A percentile compares a stretch with the other conserved stretches of the same genome.
Conservation (phyloP, 2,329 filamentous ascomycete species). For the Penicillium capsulatum region DNA sequence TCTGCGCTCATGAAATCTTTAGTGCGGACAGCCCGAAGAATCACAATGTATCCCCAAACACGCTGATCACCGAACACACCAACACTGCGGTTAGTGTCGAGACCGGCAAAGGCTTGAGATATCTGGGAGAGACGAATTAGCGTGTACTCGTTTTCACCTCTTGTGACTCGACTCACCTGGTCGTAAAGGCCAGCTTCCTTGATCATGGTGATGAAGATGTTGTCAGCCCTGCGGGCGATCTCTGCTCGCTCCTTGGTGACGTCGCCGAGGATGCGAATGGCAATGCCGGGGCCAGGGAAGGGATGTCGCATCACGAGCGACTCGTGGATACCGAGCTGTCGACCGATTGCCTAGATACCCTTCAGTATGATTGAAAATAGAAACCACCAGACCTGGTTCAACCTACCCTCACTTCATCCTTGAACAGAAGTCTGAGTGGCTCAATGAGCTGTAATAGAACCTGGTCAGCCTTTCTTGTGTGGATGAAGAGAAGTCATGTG, state of each 20-base stretch:
- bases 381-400: background rate
- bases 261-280: slow-evolving; percentile 76
- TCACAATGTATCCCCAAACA: slow-evolving; percentile 46
- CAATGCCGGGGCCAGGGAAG: slow-evolving; percentile 66
- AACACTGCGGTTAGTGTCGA: slow-evolving; percentile 59
- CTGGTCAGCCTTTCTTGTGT: background rate
- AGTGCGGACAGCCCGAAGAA: slow-evolving; percentile 52
- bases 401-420: slow-evolving; percentile 67
- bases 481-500: background rate
- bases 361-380: slow-evolving; percentile 5
- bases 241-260: slow-evolving; percentile 74
- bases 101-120: slow-evolving; percentile 65
- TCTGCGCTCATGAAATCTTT: slow-evolving; percentile 73
- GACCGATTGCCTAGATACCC: slow-evolving; percentile 53
- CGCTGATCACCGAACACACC: slow-evolving; percentile 59
- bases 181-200: slow-evolving; percentile 44
- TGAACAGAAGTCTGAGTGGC: slow-evolving; percentile 75
- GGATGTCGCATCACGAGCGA: slow-evolving; percentile 73
- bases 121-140: slow-evolving; percentile 39
- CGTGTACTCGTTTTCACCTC: background rate
- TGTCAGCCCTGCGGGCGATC: slow-evolving; percentile 56
- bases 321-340: slow-evolving; percentile 64
- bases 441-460: slow-evolving; percentile 55
- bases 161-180: slow-evolving; percentile 32
- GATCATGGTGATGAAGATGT: slow-evolving; percentile 48